Conservation (phyloP, 225 moss, liverwort and hornwort genomes). For the Polytrichum commune region DNA sequence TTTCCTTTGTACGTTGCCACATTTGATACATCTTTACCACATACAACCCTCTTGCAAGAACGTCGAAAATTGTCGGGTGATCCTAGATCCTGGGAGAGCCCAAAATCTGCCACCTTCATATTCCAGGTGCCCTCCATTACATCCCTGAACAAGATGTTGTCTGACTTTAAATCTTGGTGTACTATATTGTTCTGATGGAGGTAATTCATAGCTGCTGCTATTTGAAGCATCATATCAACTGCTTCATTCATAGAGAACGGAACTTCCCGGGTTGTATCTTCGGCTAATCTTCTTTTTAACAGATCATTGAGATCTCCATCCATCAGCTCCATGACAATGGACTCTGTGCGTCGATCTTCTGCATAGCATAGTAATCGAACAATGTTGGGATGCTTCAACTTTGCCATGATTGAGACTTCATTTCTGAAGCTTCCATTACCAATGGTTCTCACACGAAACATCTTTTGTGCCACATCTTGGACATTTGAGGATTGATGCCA, state of each 20-base stretch:
- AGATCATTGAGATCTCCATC: background rate
- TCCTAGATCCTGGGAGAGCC: background rate
- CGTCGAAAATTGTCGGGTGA: too few relatives aligned
- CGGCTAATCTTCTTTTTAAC: background rate
- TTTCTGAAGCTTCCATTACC: background rate
- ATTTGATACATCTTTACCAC: too few relatives aligned
- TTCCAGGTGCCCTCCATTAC: background rate
- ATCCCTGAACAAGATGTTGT: background rate
- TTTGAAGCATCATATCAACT: constrained; percentile 8
- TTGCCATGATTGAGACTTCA: background rate
- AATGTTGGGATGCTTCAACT: background rate
- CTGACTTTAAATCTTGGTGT: background rate
- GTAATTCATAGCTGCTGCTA: background rate
- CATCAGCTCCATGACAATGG: constrained; percentile 1
- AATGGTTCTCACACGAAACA: background rate
- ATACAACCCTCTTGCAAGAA: too few relatives aligned
- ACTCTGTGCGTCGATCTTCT: background rate
- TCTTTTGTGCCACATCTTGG: constrained; percentile 1
- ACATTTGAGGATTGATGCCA: too few relatives aligned
- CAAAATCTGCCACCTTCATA: constrained; percentile 9
- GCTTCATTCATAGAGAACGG: background rate
- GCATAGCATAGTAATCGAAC: background rate
- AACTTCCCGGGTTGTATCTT: background rate
- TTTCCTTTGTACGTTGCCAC: too few relatives aligned
- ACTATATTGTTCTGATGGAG: background rate